Evolutionary conservation across 2,329 filamentous ascomycete genomes (phyloP).

Genomic region (Pestalotiopsis sp.): DNA sequence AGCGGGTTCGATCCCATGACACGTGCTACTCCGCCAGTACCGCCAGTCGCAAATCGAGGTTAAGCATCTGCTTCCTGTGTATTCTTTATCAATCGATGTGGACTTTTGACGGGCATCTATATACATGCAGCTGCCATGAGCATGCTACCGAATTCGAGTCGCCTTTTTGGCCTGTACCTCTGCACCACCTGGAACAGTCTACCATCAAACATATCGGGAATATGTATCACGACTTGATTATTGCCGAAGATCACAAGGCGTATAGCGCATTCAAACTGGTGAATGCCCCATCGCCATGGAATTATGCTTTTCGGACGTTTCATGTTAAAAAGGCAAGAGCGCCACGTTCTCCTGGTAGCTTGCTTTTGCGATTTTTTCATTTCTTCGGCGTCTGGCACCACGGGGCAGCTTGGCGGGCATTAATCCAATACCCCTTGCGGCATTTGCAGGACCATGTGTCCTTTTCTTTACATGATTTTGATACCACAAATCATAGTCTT

Average conservation of each 20-base stretch:
- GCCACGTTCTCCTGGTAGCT: background rate
- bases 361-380: constrained; percentile 3
- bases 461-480: constrained; percentile 19
- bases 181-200: background rate
- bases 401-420: constrained; percentile 15
- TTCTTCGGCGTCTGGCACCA: constrained; percentile 20
- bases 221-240: background rate
- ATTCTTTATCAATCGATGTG: background rate
- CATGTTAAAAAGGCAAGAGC: background rate
- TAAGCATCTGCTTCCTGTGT: constrained; percentile 16
- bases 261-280: background rate
- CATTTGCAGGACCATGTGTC: constrained; percentile 23
- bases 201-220: background rate
- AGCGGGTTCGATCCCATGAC: constrained; percentile 28
- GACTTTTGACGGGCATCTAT: background rate
- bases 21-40: constrained; percentile 23
- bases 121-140: background rate
- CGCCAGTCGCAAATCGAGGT: constrained; percentile 29
- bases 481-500: constrained; percentile 17
- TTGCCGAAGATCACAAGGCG: background rate
- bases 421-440: constrained; percentile 16
- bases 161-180: background rate
- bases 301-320: background rate
- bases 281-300: background rate
- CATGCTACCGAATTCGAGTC: background rate